A percentile compares a stretch with the other conserved stretches of the same genome.
These are phyloP conservation scores for Hypomontagnella monticulosa DNA, from an alignment of 495 filamentous ascomycete species.

Conservation along the genomic window DNA sequence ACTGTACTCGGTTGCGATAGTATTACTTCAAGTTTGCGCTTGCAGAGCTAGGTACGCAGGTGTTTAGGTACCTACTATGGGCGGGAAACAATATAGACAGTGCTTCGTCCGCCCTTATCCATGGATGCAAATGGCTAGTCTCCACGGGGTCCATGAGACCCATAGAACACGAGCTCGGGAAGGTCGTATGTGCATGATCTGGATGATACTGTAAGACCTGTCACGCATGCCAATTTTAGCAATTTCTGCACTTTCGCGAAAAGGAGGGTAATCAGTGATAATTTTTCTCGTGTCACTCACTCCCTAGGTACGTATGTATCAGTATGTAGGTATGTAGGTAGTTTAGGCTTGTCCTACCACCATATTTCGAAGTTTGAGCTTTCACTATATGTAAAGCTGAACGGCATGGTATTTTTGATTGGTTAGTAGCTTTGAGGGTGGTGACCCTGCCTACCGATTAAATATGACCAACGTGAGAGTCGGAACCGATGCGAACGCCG, in stretches of 20 bases:
- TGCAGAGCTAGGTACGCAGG: neutral
- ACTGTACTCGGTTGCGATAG: too few relatives aligned
- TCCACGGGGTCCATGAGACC: too few relatives aligned
- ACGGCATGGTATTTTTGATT: conserved; percentile 18
- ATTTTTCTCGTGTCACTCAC: conserved; percentile 29
- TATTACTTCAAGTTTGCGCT: too few relatives aligned
- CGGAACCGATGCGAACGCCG: conserved; percentile 36
- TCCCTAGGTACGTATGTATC: neutral
- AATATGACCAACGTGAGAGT: conserved; percentile 15
- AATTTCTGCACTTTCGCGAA: conserved; percentile 6
- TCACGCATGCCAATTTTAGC: conserved; percentile 36
- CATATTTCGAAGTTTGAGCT: too few relatives aligned
- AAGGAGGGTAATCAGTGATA: conserved; percentile 24
- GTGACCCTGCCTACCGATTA: conserved; percentile 12
- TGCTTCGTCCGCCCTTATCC: too few relatives aligned
- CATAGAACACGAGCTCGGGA: conserved; percentile 4
- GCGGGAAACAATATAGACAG: too few relatives aligned
- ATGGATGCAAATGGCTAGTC: too few relatives aligned
- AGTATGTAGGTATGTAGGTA: too few relatives aligned
- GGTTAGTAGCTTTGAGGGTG: conserved; percentile 17
- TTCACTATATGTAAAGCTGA: conserved; percentile 17
- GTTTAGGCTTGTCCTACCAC: neutral
- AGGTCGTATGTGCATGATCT: conserved; percentile 38
- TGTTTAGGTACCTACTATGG: neutral
- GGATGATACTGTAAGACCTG: conserved; percentile 33